Base-by-base conservation (phyloP, 176 grass and related monocot species). In the Carex pumila region DNA sequence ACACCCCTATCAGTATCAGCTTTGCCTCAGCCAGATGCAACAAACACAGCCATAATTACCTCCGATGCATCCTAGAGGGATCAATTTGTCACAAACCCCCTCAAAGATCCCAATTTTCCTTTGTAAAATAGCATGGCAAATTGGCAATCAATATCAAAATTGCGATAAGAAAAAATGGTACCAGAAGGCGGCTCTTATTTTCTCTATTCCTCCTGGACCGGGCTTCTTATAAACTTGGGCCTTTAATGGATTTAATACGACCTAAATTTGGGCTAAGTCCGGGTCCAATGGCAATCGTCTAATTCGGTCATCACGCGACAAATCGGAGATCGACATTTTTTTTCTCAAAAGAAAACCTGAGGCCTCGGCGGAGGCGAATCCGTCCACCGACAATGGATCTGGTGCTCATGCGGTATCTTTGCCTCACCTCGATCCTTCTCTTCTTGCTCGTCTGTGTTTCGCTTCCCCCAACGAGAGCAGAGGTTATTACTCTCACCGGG, bases 401-500 rank as follows among this genome's bases (percentile, higher is more conserved):
- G 72, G 79, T 85, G 34, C 82, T 68, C 72, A 32, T 64, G 7
- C 74, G 72, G 64, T 71, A 77, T 76, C 65, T 85, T 47, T 74
- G 80, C 84, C n/a, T 63, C 25, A 31, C 36, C 3, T 22, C 49
- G 3, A 37, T 68, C 74, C 75, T 89, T 21, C 36, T 87, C 45
- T 11, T 86, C 89, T 7, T 81, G 6, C 14, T 90, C 2, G 37
- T 88, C 22, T 12, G 45, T 34, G n/a, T 25, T 18, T 60, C 87
- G 0, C 14, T 80, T 50, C 19, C 9, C 43, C 82, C 61, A 81
- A 85, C 89, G 3, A 69, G 22, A 66, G 92, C 90, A 5, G 95
- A 98, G 69, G 91, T 94, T 47, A 90, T 98, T 75, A 91, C 95
- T 32, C 95, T 98, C 86, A 93, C 92, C 45, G 91, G 84, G 3